A percentile compares a stretch with the other conserved stretches of the same genome.
Conservation (phyloP, 2,329 filamentous ascomycete genomes). For the Penicillium sp. region DNA sequence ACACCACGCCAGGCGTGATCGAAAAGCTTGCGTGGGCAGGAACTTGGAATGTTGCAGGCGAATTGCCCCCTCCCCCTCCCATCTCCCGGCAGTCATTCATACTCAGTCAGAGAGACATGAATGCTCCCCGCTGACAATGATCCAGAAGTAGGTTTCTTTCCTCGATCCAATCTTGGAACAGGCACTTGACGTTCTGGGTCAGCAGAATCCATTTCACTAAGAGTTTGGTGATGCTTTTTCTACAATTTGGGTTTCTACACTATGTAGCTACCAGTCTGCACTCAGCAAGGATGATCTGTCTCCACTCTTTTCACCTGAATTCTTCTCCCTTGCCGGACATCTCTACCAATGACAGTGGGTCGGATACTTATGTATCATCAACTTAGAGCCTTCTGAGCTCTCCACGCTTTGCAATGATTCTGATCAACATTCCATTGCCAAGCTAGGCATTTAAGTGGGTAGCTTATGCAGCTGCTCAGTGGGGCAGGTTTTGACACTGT, state of each 20-base stretch:
- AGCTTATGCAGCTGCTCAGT: background rate
- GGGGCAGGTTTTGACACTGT: background rate
- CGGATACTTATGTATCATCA: background rate
- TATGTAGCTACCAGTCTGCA: background rate
- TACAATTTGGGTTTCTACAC: background rate
- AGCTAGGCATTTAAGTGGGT: background rate
- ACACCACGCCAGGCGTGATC: background rate
- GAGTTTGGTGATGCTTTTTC: background rate
- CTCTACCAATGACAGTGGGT: constrained; percentile 7
- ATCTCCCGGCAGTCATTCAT: background rate
- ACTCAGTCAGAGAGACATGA: background rate
- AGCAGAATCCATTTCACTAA: background rate
- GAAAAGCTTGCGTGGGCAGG: background rate
- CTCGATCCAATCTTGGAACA: background rate
- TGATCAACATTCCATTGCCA: constrained; percentile 21
- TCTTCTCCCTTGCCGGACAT: background rate
- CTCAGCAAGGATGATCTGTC: background rate
- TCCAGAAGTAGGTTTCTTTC: background rate
- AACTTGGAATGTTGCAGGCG: background rate
- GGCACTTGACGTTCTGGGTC: background rate
- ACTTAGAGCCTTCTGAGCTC: constrained; percentile 1
- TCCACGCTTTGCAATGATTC: constrained; percentile 2
- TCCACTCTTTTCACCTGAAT: background rate
- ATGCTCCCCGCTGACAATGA: background rate
- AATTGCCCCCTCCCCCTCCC: background rate